Conservation (phyloP, 2,329 filamentous ascomycete genomes). For the Aspergillus phoenicis region DNA sequence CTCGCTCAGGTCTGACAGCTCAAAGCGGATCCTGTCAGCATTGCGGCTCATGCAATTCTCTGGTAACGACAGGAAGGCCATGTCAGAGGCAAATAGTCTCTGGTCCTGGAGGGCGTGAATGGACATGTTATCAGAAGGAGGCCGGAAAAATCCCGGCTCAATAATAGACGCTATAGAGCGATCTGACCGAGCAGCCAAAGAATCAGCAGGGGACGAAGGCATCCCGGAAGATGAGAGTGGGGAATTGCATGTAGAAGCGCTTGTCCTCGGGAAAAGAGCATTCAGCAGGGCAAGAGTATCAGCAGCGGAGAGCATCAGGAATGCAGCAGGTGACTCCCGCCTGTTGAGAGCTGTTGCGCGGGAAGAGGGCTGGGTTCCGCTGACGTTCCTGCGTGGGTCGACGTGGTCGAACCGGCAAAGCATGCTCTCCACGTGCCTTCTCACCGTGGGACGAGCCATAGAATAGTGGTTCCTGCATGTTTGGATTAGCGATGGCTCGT, state of each 20-base stretch:
- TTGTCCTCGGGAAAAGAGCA: conserved; percentile 68
- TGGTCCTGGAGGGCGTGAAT: conserved; percentile 29
- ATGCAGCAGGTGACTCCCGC: conserved; percentile 52
- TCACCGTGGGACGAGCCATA: conserved; percentile 37
- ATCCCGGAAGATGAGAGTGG: conserved; percentile 30
- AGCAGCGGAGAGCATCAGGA: conserved; percentile 75
- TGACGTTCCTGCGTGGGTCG: conserved; percentile 8
- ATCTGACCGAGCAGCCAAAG: conserved; percentile 25
- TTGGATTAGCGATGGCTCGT: not conserved
- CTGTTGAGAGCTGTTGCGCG: conserved; percentile 52
- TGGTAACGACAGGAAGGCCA: conserved; percentile 29
- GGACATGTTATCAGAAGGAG: conserved; percentile 29
- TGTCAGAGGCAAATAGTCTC: conserved; percentile 36
- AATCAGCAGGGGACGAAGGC: conserved; percentile 25
- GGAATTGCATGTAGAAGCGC: conserved; percentile 30
- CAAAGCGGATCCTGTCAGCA: conserved; percentile 46
- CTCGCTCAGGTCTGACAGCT: conserved; percentile 42
- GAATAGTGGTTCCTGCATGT: conserved; percentile 39
- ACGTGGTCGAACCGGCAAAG: conserved; percentile 32
- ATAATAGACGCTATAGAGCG: conserved; percentile 20
- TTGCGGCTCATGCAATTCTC: conserved; percentile 34
- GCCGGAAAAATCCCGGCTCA: conserved; percentile 39
- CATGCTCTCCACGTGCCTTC: conserved; percentile 43
- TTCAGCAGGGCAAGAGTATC: conserved; percentile 81
- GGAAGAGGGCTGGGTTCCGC: conserved; percentile 47